A percentile compares a stretch with the other conserved stretches of the same genome.
phyloP scores from a whole-genome alignment of 1,139 yeast species.

The Torulaspora pretoriensis region DNA sequence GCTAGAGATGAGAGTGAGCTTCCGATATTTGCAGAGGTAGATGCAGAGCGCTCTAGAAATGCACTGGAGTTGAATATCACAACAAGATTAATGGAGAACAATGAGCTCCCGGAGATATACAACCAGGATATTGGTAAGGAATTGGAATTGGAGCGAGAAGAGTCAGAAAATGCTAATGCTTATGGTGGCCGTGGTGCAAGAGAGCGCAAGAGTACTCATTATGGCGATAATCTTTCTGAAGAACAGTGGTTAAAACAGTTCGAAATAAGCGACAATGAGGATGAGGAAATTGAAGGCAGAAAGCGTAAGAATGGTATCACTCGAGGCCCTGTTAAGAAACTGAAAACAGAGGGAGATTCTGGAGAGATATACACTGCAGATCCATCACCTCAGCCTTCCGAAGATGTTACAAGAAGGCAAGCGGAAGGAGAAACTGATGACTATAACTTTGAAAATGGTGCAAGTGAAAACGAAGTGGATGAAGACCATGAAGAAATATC shows the following conservation, averaged over 20 bases:
- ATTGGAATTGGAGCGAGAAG: slow-evolving; percentile 42
- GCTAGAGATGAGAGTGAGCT: slow-evolving; percentile 65
- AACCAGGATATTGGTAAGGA: slow-evolving; percentile 59
- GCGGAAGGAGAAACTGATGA: slow-evolving; percentile 8
- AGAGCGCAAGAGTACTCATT: slow-evolving; percentile 54
- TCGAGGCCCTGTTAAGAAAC: slow-evolving; percentile 22
- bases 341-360: slow-evolving; percentile 17
- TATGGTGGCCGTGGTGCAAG: slow-evolving; percentile 56
- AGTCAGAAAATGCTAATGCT: slow-evolving; percentile 39
- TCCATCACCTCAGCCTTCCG: slow-evolving; percentile 12
- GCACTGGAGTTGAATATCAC: slow-evolving; percentile 38
- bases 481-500: neutral
- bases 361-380: slow-evolving; percentile 10
- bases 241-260: slow-evolving; percentile 71
- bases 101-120: slow-evolving; percentile 66
- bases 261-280: slow-evolving; percentile 42
- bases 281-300: slow-evolving; percentile 18
- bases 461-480: slow-evolving; percentile 2
- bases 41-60: slow-evolving; percentile 50
- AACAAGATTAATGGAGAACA: slow-evolving; percentile 54
- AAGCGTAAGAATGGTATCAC: slow-evolving; percentile 22
- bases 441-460: neutral
- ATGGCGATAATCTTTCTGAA: slow-evolving; percentile 69
- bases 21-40: slow-evolving; percentile 51
- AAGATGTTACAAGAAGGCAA: slow-evolving; percentile 5